Evolutionary conservation across 208 protist genomes (phyloP).

Genomic region (Trichomonas gallinae): DNA sequence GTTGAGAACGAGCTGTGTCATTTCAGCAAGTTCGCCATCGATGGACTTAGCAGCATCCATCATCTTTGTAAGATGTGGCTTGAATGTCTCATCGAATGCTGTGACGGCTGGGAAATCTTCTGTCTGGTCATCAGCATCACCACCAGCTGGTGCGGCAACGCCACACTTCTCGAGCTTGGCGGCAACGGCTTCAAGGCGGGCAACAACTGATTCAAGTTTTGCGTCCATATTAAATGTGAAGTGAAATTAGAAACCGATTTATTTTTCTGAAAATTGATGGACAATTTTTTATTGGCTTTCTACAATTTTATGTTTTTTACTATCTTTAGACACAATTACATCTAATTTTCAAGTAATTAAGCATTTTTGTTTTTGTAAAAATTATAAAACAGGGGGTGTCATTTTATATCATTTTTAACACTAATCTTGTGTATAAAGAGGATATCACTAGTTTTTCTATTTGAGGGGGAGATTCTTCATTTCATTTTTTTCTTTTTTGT

Average conservation of each 20-base stretch:
- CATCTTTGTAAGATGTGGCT: background rate
- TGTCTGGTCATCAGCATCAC: background rate
- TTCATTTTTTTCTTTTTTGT: no score
- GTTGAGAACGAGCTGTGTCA: background rate
- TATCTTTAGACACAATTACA: no score
- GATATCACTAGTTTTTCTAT: no score
- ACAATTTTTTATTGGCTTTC: background rate
- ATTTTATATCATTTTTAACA: no score
- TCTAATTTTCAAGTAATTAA: no score
- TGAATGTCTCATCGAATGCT: background rate
- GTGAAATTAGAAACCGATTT: background rate
- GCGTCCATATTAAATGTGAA: background rate
- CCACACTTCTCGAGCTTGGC: background rate
- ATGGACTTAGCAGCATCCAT: background rate
- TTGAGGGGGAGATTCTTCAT: no score
- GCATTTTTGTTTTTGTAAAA: no score
- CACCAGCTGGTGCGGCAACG: background rate
- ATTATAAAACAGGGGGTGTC: no score
- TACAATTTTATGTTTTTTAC: no score
- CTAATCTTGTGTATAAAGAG: no score
- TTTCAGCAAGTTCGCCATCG: background rate
- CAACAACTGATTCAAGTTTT: background rate
- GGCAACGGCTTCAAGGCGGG: background rate
- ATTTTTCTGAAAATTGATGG: background rate
- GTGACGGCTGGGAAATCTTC: background rate